phyloP scores from a whole-genome alignment of 208 protist species.

The Leishmania gerbilli region DNA sequence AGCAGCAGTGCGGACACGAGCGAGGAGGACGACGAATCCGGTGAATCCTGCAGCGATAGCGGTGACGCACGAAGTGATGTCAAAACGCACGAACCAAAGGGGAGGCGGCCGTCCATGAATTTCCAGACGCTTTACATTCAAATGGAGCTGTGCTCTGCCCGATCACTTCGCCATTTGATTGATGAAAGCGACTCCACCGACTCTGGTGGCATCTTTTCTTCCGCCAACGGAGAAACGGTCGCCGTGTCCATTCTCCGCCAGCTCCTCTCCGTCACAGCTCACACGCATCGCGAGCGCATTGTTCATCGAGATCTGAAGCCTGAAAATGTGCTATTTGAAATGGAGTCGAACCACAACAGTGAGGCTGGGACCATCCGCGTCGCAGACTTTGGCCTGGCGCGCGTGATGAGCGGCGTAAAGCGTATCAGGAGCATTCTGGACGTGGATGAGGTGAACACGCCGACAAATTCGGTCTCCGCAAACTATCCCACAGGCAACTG shows the following conservation, averaged over 20 bases:
- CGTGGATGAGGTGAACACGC: constrained; percentile 29
- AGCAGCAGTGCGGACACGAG: constrained; percentile 8
- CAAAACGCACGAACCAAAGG: not conserved
- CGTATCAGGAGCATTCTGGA: constrained; percentile 51
- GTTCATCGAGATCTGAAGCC: constrained; percentile 87
- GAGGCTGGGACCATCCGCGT: constrained; percentile 78
- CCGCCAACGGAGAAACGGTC: constrained; percentile 57
- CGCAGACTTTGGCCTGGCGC: constrained; percentile 80
- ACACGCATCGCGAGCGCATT: constrained; percentile 75
- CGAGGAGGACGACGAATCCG: constrained; percentile 3
- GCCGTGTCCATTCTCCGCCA: constrained; percentile 77
- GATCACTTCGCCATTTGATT: constrained; percentile 75
- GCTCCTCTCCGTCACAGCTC: constrained; percentile 69
- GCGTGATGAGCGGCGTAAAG: constrained; percentile 57
- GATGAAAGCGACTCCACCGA: constrained; percentile 56
- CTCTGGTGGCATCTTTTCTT: constrained; percentile 40
- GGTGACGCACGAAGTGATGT: not conserved
- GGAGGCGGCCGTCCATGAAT: not conserved
- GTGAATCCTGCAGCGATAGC: not conserved
- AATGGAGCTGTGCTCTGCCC: constrained; percentile 85
- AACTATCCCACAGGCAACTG: constrained; percentile 53
- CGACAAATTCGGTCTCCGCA: constrained; percentile 11
- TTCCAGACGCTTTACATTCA: constrained; percentile 86
- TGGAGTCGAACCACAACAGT: constrained; percentile 39
- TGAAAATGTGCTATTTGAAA: constrained; percentile 82